phyloP scores from a whole-genome alignment of 306 rosid species.

The Quercus ilex region DNA sequence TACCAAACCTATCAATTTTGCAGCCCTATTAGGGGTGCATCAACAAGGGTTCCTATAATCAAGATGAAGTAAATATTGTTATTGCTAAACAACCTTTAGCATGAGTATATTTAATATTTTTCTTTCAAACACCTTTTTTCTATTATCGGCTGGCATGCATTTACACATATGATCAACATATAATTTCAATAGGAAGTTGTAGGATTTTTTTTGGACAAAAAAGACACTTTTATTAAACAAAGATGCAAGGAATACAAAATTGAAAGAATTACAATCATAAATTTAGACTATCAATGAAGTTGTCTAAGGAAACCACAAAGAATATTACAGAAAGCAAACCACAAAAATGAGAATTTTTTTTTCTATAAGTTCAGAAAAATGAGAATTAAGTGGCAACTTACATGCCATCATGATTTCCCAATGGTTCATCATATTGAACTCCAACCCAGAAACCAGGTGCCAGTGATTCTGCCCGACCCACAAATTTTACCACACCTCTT shows the following conservation, averaged over 20 bases:
- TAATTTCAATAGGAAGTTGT: not conserved
- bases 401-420: slow-evolving; percentile 97
- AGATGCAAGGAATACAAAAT: too few species aligned
- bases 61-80: not conserved
- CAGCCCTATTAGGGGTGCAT: too few species aligned
- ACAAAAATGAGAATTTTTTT: not conserved
- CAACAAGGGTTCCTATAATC: not conserved
- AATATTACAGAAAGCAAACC: not conserved
- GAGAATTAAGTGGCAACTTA: slow-evolving; percentile 34
- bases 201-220: too few species aligned
- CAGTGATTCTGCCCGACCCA: slow-evolving; percentile 71
- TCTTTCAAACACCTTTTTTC: not conserved
- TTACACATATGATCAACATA: not conserved
- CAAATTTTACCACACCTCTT: slow-evolving; percentile 75
- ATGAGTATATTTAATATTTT: not conserved
- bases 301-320: not conserved
- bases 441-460: slow-evolving; percentile 97
- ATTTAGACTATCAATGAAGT: too few species aligned
- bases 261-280: too few species aligned
- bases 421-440: slow-evolving; percentile 91
- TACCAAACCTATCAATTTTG: too few species aligned
- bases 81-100: not conserved
- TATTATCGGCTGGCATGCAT: not conserved
- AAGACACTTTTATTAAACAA: too few species aligned
- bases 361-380: not conserved